Base-by-base conservation (phyloP, 306 rosid genomes). In the Luffa aegyptiaca region DNA sequence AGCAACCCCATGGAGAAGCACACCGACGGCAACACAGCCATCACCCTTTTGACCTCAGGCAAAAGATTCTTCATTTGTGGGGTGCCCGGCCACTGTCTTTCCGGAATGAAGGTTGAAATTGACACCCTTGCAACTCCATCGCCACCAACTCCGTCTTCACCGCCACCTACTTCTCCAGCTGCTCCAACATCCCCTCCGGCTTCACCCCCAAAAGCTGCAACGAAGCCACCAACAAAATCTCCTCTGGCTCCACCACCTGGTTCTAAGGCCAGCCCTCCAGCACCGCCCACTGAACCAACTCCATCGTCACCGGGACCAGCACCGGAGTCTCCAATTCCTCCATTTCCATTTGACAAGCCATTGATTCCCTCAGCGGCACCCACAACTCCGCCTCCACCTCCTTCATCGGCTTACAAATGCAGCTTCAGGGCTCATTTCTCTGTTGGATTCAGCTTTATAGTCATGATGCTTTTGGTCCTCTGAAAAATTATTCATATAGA, bases 51-150 rank as follows among this genome's bases (percentile, higher is more conserved):
- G 55, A 80, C 95, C 64, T 82, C 88, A 45, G 96, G 93, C n/a
- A 91, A 90, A 79, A 89, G 95, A 80, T 88, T 88, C 86, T 95
- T 91, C 92, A 88, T 91, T 75, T 95, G 98, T 87, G 97, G 95
- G 44, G 49, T 84, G 41, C 0, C 18, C 0, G 97, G 95, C 58
- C 98, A 95, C 82, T 95, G 98, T 80, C 56, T 51, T 83, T 71
- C 73, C 70, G 98, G 97, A 80, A 92, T 92, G 98, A 92, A 90
- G 86, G 69, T 92, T 48, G 87, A 86, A 81, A 84, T 95, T 20
- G 85, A 83, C 84, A 88, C 92, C 71, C 97, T 90, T 79, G 89
- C 91, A 45, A 37, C 88, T 80, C 31, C 93, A 7, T 64, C 91
- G 7, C 59, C 79, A 31, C 80, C 84, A 49, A 62, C 84, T 13